Percentiles rank a stretch among this genome's conserved stretches.
phyloP scores from a whole-genome alignment of 140 eudicot species.

The Senecio squalidus region DNA sequence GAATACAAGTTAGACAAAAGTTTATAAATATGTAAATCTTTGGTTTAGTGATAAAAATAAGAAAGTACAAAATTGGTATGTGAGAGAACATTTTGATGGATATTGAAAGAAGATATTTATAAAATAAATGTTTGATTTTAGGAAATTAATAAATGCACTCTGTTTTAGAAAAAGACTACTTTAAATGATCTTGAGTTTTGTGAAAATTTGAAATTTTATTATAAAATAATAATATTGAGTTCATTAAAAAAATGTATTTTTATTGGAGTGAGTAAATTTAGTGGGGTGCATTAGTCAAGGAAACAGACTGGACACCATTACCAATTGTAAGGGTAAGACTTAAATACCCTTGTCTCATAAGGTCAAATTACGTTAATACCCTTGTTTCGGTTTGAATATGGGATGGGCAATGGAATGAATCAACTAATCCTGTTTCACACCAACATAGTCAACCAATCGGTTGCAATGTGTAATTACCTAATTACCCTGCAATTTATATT shows the following conservation, averaged over 20 bases:
- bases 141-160: not conserved
- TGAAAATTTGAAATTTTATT: constrained; percentile 25
- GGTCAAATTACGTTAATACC: constrained; percentile 7
- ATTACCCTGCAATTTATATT: too few species aligned
- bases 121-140: not conserved
- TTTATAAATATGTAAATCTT: too few species aligned
- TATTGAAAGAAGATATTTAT: not conserved
- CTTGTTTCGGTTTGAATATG: constrained; percentile 17
- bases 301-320: constrained; percentile 50
- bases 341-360: constrained; percentile 25
- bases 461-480: too few species aligned
- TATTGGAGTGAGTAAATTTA: constrained; percentile 32
- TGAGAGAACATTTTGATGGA: not conserved
- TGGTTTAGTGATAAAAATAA: too few species aligned
- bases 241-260: constrained; percentile 10
- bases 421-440: constrained; percentile 13
- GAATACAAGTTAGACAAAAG: too few species aligned
- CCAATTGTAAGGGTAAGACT: constrained; percentile 24
- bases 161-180: constrained; percentile 13
- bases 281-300: constrained; percentile 39
- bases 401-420: too few species aligned
- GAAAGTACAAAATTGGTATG: not conserved
- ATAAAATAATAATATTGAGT: not conserved
- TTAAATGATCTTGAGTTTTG: constrained; percentile 26
- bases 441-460: constrained; percentile 16